Evolutionary conservation across 208 protist species (phyloP).

Genomic region (Leptomonas pyrrhocoris): DNA sequence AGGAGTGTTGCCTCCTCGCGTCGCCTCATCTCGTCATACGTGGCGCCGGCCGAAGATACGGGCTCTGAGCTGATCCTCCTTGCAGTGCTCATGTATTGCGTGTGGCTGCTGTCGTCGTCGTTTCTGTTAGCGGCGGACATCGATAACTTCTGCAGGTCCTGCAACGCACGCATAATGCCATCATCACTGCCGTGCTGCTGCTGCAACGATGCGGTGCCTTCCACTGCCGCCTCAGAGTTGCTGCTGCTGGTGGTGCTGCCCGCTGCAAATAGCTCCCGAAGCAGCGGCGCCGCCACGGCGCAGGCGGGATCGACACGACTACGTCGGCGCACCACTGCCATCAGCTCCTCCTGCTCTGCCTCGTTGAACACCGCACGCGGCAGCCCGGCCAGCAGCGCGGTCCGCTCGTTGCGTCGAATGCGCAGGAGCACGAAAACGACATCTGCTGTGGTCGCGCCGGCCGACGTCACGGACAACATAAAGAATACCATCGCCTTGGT

Average conservation of each 20-base stretch:
- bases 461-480: conserved; percentile 20
- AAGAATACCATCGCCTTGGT: conserved; percentile 54
- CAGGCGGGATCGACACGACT: conserved; percentile 22
- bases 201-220: too few relatives aligned
- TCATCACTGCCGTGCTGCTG: neutral
- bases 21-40: too few relatives aligned
- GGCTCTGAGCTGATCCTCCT: too few relatives aligned
- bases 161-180: conserved; percentile 1
- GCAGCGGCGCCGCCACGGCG: conserved; percentile 29
- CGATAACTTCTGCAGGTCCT: conserved; percentile 12
- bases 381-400: conserved; percentile 39
- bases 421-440: conserved; percentile 67
- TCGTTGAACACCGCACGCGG: conserved; percentile 47
- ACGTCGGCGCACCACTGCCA: conserved; percentile 27
- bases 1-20: too few relatives aligned
- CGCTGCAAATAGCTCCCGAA: conserved; percentile 32
- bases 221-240: too few relatives aligned
- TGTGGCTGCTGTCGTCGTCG: neutral
- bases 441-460: conserved; percentile 30
- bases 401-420: conserved; percentile 56
- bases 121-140: neutral
- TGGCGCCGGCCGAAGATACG: neutral
- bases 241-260: neutral
- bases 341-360: conserved; percentile 28
- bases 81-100: neutral